A percentile compares a stretch with the other conserved stretches of the same genome.
Evolutionary conservation across 2,329 filamentous ascomycete species (phyloP).

Genomic region (Pezicula radicicola): DNA sequence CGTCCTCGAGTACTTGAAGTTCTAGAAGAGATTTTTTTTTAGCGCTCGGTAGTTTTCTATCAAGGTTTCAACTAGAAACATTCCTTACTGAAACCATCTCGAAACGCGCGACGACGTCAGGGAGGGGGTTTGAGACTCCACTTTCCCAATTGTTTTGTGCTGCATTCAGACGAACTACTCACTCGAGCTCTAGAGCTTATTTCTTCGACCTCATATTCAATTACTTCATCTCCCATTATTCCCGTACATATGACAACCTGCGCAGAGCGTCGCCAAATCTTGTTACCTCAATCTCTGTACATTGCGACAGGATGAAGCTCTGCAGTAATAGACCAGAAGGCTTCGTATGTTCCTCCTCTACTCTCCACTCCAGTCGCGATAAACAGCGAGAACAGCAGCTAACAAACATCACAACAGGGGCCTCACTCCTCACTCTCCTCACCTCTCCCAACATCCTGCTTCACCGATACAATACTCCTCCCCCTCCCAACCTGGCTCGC

Average conservation of each 20-base stretch:
- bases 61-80: too few species aligned
- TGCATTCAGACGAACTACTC: too few species aligned
- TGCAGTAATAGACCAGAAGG: conserved; percentile 29
- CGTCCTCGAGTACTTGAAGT: too few species aligned
- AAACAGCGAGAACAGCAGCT: too few species aligned
- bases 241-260: neutral
- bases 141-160: too few species aligned
- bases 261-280: neutral
- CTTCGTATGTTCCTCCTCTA: conserved; percentile 23
- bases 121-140: too few species aligned
- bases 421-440: conserved; percentile 28
- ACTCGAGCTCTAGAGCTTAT: too few species aligned
- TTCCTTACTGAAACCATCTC: conserved; percentile 2
- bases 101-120: conserved; percentile 1
- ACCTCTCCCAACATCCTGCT: conserved; percentile 32
- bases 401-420: conserved; percentile 23
- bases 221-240: too few species aligned
- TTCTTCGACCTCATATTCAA: too few species aligned
- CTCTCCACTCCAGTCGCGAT: neutral
- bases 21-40: too few species aligned
- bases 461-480: conserved; percentile 30
- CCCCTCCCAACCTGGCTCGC: conserved; percentile 32
- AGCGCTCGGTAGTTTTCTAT: too few species aligned
- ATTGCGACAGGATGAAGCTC: conserved; percentile 11
- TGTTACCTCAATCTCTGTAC: neutral